Evolutionary conservation across 1,284 basidiomycete species (phyloP).

Genomic region (Heterobasidion irregulare): DNA sequence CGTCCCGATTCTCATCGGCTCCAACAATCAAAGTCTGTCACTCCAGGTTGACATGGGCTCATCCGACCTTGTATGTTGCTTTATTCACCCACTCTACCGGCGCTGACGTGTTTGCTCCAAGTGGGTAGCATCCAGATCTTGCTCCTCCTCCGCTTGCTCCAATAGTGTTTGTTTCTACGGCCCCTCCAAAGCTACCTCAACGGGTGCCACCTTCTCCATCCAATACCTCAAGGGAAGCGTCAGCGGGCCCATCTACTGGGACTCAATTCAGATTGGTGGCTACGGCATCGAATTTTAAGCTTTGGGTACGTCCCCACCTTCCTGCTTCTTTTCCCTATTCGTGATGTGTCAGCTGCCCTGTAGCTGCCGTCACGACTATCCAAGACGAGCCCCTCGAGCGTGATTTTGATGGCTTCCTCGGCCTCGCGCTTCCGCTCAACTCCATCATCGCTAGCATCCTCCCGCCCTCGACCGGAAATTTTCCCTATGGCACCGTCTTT

Average conservation of each 20-base stretch:
- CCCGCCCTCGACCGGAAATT: constrained; percentile 34
- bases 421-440: constrained; percentile 63
- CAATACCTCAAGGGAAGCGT: constrained; percentile 51
- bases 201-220: constrained; percentile 36
- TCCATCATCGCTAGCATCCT: constrained; percentile 47
- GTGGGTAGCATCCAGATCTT: constrained; percentile 60
- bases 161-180: constrained; percentile 40
- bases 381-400: constrained; percentile 43
- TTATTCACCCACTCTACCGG: no score
- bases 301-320: constrained; percentile 33
- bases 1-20: no score
- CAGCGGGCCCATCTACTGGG: constrained; percentile 59
- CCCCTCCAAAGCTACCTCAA: constrained; percentile 32
- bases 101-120: no score
- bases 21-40: no score
- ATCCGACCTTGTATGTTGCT: no score
- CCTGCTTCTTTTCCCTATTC: no score
- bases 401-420: constrained; percentile 56
- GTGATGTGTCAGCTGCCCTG: no score
- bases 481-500: constrained; percentile 53
- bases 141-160: constrained; percentile 39
- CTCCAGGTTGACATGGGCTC: no score
- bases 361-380: constrained; percentile 37
- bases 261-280: constrained; percentile 45
- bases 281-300: constrained; percentile 57